Percentiles rank a stretch among this genome's conserved stretches.
Evolutionary conservation across 371 early-diverging fungal species (phyloP).

Genomic region (Mortierella sp.): DNA sequence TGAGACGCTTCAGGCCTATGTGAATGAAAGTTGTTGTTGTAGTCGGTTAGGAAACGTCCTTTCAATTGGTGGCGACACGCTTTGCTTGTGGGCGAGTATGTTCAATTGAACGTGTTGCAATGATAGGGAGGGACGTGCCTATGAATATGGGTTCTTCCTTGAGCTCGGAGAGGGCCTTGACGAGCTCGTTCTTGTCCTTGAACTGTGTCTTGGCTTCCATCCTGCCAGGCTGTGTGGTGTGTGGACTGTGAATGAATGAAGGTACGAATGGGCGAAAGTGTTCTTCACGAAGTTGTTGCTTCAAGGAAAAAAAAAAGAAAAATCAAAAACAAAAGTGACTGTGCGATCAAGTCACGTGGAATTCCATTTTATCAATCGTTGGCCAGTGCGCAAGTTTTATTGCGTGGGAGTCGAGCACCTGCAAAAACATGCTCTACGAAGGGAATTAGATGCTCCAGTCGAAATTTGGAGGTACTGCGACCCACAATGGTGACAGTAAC

Average conservation of each 20-base stretch:
- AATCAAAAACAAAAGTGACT: neutral
- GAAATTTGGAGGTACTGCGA: slow-evolving; percentile 17
- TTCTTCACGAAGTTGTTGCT: neutral
- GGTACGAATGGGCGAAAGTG: slow-evolving; percentile 4
- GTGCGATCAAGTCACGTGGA: neutral
- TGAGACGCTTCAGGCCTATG: slow-evolving; percentile 45
- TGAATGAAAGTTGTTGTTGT: neutral
- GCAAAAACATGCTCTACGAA: slow-evolving; percentile 18
- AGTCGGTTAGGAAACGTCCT: neutral
- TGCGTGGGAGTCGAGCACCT: neutral
- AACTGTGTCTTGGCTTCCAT: slow-evolving; percentile 48
- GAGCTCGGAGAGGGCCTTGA: slow-evolving; percentile 46
- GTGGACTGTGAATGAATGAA: slow-evolving; percentile 24
- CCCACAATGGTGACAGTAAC: slow-evolving; percentile 36
- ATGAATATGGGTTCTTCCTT: slow-evolving; percentile 39
- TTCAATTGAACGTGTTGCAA: neutral
- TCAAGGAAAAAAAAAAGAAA: neutral
- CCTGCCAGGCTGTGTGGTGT: slow-evolving; percentile 12
- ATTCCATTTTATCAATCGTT: neutral
- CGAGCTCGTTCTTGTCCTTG: slow-evolving; percentile 52
- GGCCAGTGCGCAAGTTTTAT: slow-evolving; percentile 8
- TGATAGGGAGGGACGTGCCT: slow-evolving; percentile 27
- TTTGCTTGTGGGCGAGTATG: too few relatives aligned
- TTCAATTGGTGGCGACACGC: neutral
- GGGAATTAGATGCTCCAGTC: neutral